These are phyloP conservation scores for Onygena corvina DNA, from an alignment of 2,329 filamentous ascomycete genomes.

Conservation along the genomic window DNA sequence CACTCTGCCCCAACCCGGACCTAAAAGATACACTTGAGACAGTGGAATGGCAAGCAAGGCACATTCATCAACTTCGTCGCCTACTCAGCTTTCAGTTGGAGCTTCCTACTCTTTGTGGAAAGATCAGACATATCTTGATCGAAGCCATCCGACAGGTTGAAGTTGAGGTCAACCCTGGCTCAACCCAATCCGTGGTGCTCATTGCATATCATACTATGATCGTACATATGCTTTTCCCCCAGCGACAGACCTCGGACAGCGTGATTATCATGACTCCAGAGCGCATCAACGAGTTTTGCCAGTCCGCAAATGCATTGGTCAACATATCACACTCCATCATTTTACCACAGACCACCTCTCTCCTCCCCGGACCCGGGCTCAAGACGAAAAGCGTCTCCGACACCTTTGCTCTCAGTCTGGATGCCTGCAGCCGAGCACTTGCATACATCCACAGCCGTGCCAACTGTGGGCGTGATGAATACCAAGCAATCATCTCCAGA, in stretches of 20 bases:
- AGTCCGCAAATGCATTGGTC: slow-evolving; percentile 10
- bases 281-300: slow-evolving; percentile 10
- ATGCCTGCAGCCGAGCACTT: slow-evolving; percentile 11
- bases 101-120: slow-evolving; percentile 8
- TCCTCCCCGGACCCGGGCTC: slow-evolving; percentile 9
- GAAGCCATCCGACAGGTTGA: slow-evolving; percentile 11
- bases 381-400: slow-evolving; percentile 7
- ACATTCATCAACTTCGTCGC: slow-evolving; percentile 10
- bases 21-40: slow-evolving; percentile 7
- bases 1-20: slow-evolving; percentile 9
- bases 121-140: slow-evolving; percentile 9
- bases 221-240: slow-evolving; percentile 11
- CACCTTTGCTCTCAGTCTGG: slow-evolving; percentile 8
- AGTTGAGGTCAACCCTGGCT: slow-evolving; percentile 6
- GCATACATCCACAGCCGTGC: slow-evolving; percentile 9
- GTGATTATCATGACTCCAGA: slow-evolving; percentile 9
- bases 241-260: slow-evolving; percentile 6
- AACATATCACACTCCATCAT: slow-evolving; percentile 8
- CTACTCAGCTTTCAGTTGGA: slow-evolving; percentile 11
- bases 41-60: slow-evolving; percentile 10
- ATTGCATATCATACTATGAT: slow-evolving; percentile 12
- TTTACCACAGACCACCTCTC: slow-evolving; percentile 5
- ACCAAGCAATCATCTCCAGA: slow-evolving; percentile 6
- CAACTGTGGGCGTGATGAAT: slow-evolving; percentile 4
- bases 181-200: slow-evolving; percentile 8